Evolutionary conservation across 2,329 filamentous ascomycete species (phyloP).

Genomic region (Xylaria polymorpha): DNA sequence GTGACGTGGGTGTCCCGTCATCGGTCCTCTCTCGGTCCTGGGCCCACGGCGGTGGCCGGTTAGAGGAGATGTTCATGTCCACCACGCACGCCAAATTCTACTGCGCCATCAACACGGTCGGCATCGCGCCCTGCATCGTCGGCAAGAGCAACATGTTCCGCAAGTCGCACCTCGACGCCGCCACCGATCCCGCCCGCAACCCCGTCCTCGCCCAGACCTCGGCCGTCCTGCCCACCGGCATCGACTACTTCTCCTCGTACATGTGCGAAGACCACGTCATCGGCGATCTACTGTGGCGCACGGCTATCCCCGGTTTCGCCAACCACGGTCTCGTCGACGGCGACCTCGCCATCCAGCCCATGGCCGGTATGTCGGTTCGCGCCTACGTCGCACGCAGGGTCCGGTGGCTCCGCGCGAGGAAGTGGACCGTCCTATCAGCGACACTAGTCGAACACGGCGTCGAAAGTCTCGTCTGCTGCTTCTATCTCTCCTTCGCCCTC

Average conservation of each 20-base stretch:
- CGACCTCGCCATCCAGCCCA: constrained; percentile 90
- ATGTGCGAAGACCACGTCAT: constrained; percentile 99
- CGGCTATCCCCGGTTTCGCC: constrained; percentile 69
- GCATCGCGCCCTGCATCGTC: constrained; percentile 90
- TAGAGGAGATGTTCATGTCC: constrained; percentile 95
- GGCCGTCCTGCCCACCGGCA: constrained; percentile 67
- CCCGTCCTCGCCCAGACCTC: constrained; percentile 55
- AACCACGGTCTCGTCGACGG: constrained; percentile 89
- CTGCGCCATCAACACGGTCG: constrained; percentile 92
- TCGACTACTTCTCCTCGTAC: constrained; percentile 94
- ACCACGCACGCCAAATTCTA: constrained; percentile 98
- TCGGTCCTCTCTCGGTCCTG: constrained; percentile 49
- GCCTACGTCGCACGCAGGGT: constrained; percentile 85
- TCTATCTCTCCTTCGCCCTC: constrained; percentile 81
- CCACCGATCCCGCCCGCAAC: constrained; percentile 66
- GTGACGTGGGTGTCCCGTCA: constrained; percentile 45
- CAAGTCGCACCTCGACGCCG: constrained; percentile 84
- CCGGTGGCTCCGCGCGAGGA: constrained; percentile 91
- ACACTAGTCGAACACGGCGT: constrained; percentile 94
- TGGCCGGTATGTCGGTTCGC: constrained; percentile 79
- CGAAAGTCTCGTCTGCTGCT: constrained; percentile 85
- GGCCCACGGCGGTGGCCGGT: constrained; percentile 75
- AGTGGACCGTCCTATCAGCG: constrained; percentile 90
- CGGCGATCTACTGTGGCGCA: constrained; percentile 88
- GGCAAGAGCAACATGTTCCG: constrained; percentile 99